Conservation (phyloP, 306 rosid species). For the Macrotyloma uniflorum region DNA sequence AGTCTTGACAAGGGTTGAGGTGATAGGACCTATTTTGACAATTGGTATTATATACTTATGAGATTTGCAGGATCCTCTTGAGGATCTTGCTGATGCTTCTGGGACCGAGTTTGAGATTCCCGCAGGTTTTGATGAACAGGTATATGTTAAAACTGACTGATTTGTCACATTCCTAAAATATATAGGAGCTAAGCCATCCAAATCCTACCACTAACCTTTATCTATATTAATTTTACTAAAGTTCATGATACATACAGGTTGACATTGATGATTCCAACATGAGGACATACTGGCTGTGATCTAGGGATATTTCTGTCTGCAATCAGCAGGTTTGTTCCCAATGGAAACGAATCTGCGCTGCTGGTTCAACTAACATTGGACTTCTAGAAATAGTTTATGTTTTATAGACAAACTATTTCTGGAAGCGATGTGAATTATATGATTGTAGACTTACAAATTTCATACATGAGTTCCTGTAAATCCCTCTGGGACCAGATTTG, state of each 20-base stretch:
- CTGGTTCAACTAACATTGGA: conserved; percentile 49
- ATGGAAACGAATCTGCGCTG: conserved; percentile 30
- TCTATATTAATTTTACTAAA: conserved; percentile 20
- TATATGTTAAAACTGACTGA: conserved; percentile 36
- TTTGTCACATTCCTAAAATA: conserved; percentile 11
- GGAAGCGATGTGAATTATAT: conserved; percentile 47
- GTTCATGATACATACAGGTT: conserved; percentile 49
- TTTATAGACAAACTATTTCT: conserved; percentile 48
- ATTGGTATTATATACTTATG: conserved; percentile 14
- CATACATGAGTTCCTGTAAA: conserved; percentile 40
- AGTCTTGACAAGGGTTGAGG: conserved; percentile 5
- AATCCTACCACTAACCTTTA: conserved; percentile 4
- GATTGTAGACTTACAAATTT: conserved; percentile 36
- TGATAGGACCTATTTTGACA: conserved; percentile 24
- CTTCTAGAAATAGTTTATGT: conserved; percentile 52
- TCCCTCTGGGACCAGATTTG: conserved; percentile 30
- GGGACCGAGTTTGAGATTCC: conserved; percentile 73
- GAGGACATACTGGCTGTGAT: conserved; percentile 65
- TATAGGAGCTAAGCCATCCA: conserved; percentile 28
- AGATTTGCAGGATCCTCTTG: conserved; percentile 59
- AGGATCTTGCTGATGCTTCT: conserved; percentile 63
- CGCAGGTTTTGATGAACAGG: conserved; percentile 68
- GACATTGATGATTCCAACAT: conserved; percentile 57
- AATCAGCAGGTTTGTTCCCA: not conserved
- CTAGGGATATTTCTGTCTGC: conserved; percentile 5